phyloP scores from a whole-genome alignment of 116 monocot genomes.

The Papilionanthe hybrid region DNA sequence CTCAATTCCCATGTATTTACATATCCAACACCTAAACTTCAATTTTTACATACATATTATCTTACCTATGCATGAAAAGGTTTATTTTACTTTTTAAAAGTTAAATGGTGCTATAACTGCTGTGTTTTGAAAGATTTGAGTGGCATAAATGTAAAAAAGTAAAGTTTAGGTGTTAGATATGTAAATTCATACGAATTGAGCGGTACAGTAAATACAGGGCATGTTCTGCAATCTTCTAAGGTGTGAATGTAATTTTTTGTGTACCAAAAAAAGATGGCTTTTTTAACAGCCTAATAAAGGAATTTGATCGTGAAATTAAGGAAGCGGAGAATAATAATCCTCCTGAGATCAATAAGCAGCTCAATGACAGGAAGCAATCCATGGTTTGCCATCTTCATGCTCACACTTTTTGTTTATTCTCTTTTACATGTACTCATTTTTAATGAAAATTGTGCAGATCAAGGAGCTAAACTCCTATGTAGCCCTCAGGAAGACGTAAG shows the following conservation, averaged over 20 bases:
- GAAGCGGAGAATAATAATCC: conserved; percentile 70
- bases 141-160: too few relatives aligned
- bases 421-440: neutral
- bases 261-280: neutral
- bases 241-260: neutral
- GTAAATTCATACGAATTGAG: too few relatives aligned
- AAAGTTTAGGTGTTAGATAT: too few relatives aligned
- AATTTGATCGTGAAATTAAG: conserved; percentile 87
- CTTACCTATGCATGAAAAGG: too few relatives aligned
- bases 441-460: conserved; percentile 42
- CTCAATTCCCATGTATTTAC: too few relatives aligned
- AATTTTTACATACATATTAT: too few relatives aligned
- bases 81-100: too few relatives aligned
- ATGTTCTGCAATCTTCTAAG: neutral
- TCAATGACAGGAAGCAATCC: conserved; percentile 84
- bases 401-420: neutral
- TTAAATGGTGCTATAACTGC: too few relatives aligned
- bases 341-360: conserved; percentile 65
- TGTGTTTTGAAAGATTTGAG: too few relatives aligned
- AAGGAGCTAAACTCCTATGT: conserved; percentile 90
- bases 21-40: too few relatives aligned
- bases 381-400: conserved; percentile 50
- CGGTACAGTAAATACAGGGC: too few relatives aligned
- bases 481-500: conserved; percentile 83
- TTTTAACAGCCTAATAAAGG: conserved; percentile 75